Evolutionary conservation across 108 stramenopile species (phyloP).

Genomic region (Cylindrotheca closterium): DNA sequence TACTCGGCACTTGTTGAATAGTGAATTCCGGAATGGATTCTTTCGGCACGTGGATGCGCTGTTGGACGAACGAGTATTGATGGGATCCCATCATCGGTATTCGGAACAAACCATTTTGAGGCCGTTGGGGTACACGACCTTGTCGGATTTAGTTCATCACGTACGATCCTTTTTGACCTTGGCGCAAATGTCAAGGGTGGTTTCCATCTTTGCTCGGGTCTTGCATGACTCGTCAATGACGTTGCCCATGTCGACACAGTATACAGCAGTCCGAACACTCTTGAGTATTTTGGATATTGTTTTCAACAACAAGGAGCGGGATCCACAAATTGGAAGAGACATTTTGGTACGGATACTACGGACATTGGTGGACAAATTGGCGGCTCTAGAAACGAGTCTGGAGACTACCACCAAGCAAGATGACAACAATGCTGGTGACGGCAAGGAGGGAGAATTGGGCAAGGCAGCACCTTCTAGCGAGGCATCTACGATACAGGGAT

Average conservation of each 20-base stretch:
- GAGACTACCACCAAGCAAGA: not conserved
- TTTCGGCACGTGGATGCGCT: constrained; percentile 84
- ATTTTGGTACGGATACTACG: constrained; percentile 82
- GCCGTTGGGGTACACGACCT: constrained; percentile 87
- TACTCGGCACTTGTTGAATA: constrained; percentile 90
- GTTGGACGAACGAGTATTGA: constrained; percentile 85
- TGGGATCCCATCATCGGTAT: constrained; percentile 43
- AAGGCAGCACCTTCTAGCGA: not conserved
- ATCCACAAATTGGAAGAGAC: constrained; percentile 75
- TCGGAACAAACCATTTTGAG: constrained; percentile 66
- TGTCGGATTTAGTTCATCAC: constrained; percentile 91
- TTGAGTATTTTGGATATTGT: constrained; percentile 88
- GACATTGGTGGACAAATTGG: constrained; percentile 84
- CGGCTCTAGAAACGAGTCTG: constrained; percentile 40
- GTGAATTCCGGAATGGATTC: constrained; percentile 89
- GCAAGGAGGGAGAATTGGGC: not conserved
- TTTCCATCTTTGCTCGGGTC: constrained; percentile 84
- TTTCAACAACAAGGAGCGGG: constrained; percentile 77
- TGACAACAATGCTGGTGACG: constrained; percentile 12
- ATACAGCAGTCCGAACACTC: constrained; percentile 82
- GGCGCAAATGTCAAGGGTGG: constrained; percentile 81
- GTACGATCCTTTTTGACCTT: constrained; percentile 72
- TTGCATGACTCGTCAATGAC: constrained; percentile 76
- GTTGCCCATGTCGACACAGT: constrained; percentile 85
- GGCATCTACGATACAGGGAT: too few relatives aligned